Conservation (phyloP, 23 red algal genomes). For the Agarophyton chilense region DNA sequence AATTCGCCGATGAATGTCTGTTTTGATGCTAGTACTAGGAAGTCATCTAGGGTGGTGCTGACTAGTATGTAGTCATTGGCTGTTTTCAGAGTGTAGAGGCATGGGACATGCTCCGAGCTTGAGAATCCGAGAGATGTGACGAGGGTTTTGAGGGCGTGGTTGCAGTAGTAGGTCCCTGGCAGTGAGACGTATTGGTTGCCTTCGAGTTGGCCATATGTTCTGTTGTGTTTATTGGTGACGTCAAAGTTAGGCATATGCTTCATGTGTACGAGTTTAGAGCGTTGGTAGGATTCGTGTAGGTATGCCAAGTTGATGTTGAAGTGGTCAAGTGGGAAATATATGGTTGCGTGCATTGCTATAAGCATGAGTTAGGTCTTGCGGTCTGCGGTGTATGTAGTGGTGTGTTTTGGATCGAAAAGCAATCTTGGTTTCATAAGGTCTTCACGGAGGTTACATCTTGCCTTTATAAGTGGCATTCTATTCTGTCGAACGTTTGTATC, state of each 20-base stretch:
- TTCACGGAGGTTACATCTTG: neutral
- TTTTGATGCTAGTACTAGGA: neutral
- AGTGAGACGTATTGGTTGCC: conserved; percentile 13
- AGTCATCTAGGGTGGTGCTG: neutral
- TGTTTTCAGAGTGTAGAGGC: neutral
- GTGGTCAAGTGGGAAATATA: neutral
- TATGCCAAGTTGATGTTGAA: conserved; percentile 13
- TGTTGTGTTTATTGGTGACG: neutral
- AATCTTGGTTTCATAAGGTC: conserved; percentile 4
- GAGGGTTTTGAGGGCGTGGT: neutral
- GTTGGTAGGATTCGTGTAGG: neutral
- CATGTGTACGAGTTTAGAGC: neutral
- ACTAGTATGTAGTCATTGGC: neutral
- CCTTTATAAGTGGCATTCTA: neutral
- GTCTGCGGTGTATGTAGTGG: conserved; percentile 14
- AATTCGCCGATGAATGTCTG: neutral
- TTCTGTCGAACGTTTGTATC: neutral
- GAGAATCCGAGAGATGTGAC: neutral
- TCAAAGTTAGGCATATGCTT: neutral
- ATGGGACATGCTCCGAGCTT: neutral
- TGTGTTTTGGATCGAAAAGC: conserved; percentile 8
- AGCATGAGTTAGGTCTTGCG: neutral
- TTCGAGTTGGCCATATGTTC: neutral
- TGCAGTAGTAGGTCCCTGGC: neutral
- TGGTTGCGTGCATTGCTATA: neutral